phyloP scores from a whole-genome alignment of 768 basidiomycete species.

The Panellus pusillus region DNA sequence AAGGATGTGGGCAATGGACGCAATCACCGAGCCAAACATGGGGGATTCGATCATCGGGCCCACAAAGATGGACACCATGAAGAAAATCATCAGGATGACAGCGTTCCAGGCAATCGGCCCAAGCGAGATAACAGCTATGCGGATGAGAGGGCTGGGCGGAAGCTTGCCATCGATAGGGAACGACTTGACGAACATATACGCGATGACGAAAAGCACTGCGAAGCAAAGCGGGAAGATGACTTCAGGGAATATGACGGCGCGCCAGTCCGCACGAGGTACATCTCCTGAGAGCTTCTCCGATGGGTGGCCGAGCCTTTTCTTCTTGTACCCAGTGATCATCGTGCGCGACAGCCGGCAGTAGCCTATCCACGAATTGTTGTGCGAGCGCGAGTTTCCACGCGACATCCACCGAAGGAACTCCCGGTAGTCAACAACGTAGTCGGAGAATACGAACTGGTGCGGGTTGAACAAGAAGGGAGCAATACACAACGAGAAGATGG shows the following conservation, averaged over 20 bases:
- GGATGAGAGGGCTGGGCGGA: constrained; percentile 85
- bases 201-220: constrained; percentile 83
- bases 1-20: constrained; percentile 81
- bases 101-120: constrained; percentile 98
- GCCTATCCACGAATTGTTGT: constrained; percentile 98
- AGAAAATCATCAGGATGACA: constrained; percentile 77
- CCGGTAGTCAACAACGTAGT: constrained; percentile 94
- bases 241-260: constrained; percentile 84
- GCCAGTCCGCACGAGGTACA: constrained; percentile 93
- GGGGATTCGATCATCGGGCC: constrained; percentile 89
- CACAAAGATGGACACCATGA: constrained; percentile 88
- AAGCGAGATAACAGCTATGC: constrained; percentile 89
- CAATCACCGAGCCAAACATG: constrained; percentile 90
- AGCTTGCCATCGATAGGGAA: constrained; percentile 69
- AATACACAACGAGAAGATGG: constrained; percentile 87
- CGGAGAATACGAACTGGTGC: constrained; percentile 96
- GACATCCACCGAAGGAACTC: constrained; percentile 99
- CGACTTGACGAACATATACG: constrained; percentile 91
- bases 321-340: constrained; percentile 99
- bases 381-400: constrained; percentile 94
- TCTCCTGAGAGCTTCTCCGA: constrained; percentile 97
- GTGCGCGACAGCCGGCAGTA: constrained; percentile 97
- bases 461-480: constrained; percentile 99
- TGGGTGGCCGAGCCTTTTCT: constrained; percentile 94
- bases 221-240: constrained; percentile 82